Percentiles rank a stretch among this genome's conserved stretches.
Evolutionary conservation across 2,329 filamentous ascomycete genomes (phyloP).

Genomic region (Dryadomyces sulphureus): DNA sequence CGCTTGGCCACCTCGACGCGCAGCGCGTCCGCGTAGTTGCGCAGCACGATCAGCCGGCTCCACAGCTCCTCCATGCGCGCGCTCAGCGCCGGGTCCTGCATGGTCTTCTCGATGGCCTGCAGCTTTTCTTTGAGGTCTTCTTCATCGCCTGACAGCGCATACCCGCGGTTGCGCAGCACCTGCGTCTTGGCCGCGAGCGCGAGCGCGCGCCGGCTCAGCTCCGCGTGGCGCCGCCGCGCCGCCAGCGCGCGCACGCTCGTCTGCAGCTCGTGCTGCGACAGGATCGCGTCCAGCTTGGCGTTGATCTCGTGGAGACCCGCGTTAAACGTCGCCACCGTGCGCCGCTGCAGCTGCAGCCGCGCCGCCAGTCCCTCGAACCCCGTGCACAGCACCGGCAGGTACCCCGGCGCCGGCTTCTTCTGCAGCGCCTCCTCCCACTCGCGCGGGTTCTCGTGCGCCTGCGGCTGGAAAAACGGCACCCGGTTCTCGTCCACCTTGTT

Average conservation of each 20-base stretch:
- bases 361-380: slow-evolving; percentile 60
- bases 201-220: slow-evolving; percentile 58
- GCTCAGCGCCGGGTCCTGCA: slow-evolving; percentile 60
- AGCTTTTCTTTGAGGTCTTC: slow-evolving; percentile 64
- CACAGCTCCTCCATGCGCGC: slow-evolving; percentile 74
- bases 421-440: slow-evolving; percentile 77
- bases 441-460: slow-evolving; percentile 53
- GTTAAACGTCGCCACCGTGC: slow-evolving; percentile 55
- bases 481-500: slow-evolving; percentile 63
- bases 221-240: slow-evolving; percentile 56
- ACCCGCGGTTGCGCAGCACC: slow-evolving; percentile 66
- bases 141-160: slow-evolving; percentile 64
- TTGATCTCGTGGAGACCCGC: slow-evolving; percentile 67
- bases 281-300: slow-evolving; percentile 53
- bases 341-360: slow-evolving; percentile 57
- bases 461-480: slow-evolving; percentile 63
- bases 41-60: slow-evolving; percentile 63
- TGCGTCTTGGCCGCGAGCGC: slow-evolving; percentile 67
- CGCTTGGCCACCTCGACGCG: slow-evolving; percentile 61
- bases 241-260: slow-evolving; percentile 61
- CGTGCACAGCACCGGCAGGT: slow-evolving; percentile 60
- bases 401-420: slow-evolving; percentile 62
- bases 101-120: slow-evolving; percentile 49
- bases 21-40: slow-evolving; percentile 57
- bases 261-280: slow-evolving; percentile 62